These are phyloP conservation scores for Zychaea mexicana DNA, from an alignment of 371 early-diverging fungal genomes.

Conservation along the genomic window DNA sequence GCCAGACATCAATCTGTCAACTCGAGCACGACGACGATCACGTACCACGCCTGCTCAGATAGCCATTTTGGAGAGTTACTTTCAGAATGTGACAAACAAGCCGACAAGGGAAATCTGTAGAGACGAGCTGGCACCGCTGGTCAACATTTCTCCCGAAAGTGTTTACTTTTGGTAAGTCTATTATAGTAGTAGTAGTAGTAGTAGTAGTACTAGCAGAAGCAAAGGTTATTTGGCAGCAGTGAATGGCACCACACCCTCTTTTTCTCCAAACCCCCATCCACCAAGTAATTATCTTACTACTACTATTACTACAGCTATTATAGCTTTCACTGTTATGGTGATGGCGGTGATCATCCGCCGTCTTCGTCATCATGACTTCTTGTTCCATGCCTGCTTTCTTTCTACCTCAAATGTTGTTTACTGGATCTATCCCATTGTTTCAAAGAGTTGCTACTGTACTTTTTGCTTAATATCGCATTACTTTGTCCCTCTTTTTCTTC, in stretches of 20 bases:
- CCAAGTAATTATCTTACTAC: no score
- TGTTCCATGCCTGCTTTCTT: background rate
- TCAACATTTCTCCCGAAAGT: conserved; percentile 24
- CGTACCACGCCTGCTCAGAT: conserved; percentile 11
- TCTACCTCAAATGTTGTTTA: no score
- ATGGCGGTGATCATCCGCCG: no score
- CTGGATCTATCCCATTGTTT: no score
- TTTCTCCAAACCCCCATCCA: no score
- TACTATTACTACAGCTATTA: no score
- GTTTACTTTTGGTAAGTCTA: conserved; percentile 40
- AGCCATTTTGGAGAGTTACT: conserved; percentile 11
- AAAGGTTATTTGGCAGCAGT: no score
- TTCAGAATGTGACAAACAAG: background rate
- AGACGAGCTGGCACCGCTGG: conserved; percentile 15
- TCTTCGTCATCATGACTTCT: background rate
- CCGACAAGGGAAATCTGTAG: background rate
- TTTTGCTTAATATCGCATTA: background rate
- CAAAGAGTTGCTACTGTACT: background rate
- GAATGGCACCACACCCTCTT: background rate
- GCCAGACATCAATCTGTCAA: conserved; percentile 2
- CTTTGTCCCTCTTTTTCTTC: background rate
- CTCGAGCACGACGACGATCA: conserved; percentile 11
- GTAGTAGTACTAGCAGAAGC: no score
- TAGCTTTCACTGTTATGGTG: no score
- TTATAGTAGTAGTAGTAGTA: no score